Base-by-base conservation (phyloP, 2,329 filamentous ascomycete genomes). In the Alternaria atra region DNA sequence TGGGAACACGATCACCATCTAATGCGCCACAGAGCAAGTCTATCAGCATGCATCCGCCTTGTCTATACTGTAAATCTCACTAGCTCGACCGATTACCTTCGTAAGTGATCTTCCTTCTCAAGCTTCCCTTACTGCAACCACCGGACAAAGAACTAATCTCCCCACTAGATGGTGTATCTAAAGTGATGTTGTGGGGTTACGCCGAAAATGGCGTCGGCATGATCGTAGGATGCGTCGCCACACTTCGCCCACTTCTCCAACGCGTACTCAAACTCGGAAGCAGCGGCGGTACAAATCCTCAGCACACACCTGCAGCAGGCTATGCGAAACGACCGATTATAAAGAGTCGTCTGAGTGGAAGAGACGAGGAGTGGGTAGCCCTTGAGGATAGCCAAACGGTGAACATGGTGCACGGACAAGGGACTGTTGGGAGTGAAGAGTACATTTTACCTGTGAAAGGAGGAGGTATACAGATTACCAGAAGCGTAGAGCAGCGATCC, bases 191-290 rank as follows among this genome's bases (percentile, higher is more conserved):
- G 20, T 60, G 57, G 57, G 57, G 52, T 29, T 60, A 56, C 15
- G 57, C 57, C 20, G 57, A 60, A 25, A 60, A 60, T 29, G 57
- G 57, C 7, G 57, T 60, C 2, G 57, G 57, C 17, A 35, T 60
- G 44, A 56, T 60, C 25, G 57, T 60, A 56, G 57, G 57, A 34
- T 60, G 57, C 17, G 57, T 56, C 39, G 57, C 57, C 43, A 60
- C 57, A 34, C 57, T 60, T n/a, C 57, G 52, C 27, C 57, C 57
- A 7, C 57, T 60, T 2, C 43, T 60, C 13, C 57, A 60, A 23
- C 57, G 57, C 46, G 57, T 60, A n/a, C 52, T 60, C 52, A 51
- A 32, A 39, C 52, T 60, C 9, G 57, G 57, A 25, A 60, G 57
- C 30, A 60, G 52, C 25, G 52, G 57, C 20, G 30, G 46, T 34